Evolutionary conservation across 495 filamentous ascomycete species (phyloP).

Genomic region (Thozetella sp.): DNA sequence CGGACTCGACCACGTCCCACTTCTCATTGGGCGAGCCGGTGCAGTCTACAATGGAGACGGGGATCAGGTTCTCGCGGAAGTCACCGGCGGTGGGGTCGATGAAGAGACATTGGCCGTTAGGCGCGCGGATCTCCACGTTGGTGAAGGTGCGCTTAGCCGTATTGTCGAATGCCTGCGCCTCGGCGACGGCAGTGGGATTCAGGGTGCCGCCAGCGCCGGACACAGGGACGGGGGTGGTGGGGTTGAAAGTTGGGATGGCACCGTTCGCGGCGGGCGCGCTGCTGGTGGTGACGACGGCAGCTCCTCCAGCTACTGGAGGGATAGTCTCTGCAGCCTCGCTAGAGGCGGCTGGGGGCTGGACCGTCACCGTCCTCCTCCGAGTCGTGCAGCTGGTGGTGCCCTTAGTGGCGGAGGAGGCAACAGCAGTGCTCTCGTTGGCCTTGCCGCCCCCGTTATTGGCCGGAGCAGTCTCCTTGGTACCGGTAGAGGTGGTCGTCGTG

Average conservation of each 20-base stretch:
- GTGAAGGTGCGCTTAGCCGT: conserved; percentile 48
- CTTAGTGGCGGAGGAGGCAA: no score
- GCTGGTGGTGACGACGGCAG: conserved; percentile 4
- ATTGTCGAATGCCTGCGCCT: conserved; percentile 44
- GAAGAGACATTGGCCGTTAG: conserved; percentile 52
- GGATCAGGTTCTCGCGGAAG: conserved; percentile 57
- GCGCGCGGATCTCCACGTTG: conserved; percentile 44
- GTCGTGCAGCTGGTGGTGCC: conserved; percentile 14
- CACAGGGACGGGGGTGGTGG: conserved; percentile 49
- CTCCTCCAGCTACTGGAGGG: neutral
- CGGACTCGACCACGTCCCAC: conserved; percentile 54
- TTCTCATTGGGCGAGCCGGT: conserved; percentile 49
- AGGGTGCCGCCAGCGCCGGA: conserved; percentile 49
- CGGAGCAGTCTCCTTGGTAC: conserved; percentile 1
- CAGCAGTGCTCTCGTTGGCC: neutral
- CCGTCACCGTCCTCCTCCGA: conserved; percentile 18
- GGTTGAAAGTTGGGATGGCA: conserved; percentile 34
- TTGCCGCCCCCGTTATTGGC: conserved; percentile 6
- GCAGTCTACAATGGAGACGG: conserved; percentile 45
- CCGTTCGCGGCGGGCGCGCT: conserved; percentile 8
- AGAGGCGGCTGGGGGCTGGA: neutral
- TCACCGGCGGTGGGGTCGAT: conserved; percentile 56
- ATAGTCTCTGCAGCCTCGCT: neutral
- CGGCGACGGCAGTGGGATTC: conserved; percentile 47
- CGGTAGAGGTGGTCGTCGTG: neutral